phyloP scores from a whole-genome alignment of 805 yeast species.

The Candida chilensis region DNA sequence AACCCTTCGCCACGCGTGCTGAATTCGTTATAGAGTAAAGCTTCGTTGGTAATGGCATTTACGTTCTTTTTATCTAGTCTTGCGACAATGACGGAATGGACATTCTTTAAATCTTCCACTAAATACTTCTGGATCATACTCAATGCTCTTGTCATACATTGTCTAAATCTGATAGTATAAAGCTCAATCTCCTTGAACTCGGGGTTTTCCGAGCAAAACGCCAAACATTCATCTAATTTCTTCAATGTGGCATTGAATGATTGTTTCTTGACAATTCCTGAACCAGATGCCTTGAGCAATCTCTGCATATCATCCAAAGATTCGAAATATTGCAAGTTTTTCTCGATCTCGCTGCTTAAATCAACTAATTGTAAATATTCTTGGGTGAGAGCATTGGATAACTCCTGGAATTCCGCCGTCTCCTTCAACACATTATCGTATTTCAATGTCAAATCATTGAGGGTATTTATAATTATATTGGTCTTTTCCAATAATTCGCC shows the following conservation, averaged over 20 bases:
- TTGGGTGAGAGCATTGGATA: constrained; percentile 40
- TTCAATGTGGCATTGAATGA: constrained; percentile 41
- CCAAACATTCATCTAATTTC: constrained; percentile 59
- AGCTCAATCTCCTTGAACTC: constrained; percentile 58
- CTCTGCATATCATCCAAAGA: constrained; percentile 62
- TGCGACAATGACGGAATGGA: constrained; percentile 13
- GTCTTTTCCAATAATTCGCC: constrained; percentile 35
- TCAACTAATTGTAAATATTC: constrained; percentile 31
- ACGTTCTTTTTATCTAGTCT: constrained; percentile 12
- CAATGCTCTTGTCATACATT: constrained; percentile 74
- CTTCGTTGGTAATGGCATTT: constrained; percentile 41
- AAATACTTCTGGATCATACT: constrained; percentile 67
- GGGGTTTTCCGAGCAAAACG: constrained; percentile 42
- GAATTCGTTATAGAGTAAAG: constrained; percentile 62
- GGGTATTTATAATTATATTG: constrained; percentile 27
- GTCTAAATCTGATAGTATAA: constrained; percentile 67
- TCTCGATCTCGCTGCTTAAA: constrained; percentile 34
- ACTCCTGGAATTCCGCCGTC: constrained; percentile 54
- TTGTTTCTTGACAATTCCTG: constrained; percentile 51
- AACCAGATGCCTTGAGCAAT: constrained; percentile 56
- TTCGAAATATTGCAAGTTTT: constrained; percentile 53
- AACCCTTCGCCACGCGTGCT: constrained; percentile 30
- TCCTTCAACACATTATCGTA: constrained; percentile 52
- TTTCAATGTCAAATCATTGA: constrained; percentile 38
- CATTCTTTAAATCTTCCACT: constrained; percentile 26